Conservation (phyloP, 2,329 filamentous ascomycete genomes). For the Fusarium aywerte region DNA sequence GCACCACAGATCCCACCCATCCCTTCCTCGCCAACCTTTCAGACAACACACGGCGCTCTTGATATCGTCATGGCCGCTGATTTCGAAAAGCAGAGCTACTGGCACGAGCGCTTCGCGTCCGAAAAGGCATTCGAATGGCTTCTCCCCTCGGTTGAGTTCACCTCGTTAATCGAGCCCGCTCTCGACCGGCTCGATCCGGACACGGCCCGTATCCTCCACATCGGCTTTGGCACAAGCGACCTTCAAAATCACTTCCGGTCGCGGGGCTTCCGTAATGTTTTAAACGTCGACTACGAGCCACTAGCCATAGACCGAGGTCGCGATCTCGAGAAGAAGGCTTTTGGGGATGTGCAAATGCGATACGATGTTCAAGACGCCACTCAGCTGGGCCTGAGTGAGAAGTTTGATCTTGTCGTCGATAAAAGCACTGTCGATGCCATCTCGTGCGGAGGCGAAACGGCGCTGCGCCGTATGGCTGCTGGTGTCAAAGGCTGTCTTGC, state of each 20-base stretch:
- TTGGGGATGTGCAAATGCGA: conserved; percentile 57
- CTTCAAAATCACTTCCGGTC: conserved; percentile 59
- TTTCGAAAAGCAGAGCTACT: conserved; percentile 63
- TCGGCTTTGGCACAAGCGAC: conserved; percentile 63
- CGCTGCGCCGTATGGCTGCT: conserved; percentile 53
- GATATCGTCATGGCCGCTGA: conserved; percentile 48
- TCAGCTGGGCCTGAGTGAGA: conserved; percentile 43
- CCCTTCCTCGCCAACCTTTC: conserved; percentile 26
- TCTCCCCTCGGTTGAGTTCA: conserved; percentile 54
- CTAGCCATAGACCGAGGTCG: conserved; percentile 58
- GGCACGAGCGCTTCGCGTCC: conserved; percentile 58
- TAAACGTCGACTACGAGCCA: conserved; percentile 63
- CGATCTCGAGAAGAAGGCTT: conserved; percentile 53
- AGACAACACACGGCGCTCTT: conserved; percentile 14
- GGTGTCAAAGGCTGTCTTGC: conserved; percentile 52
- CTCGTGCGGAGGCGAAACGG: conserved; percentile 56
- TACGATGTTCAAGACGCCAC: conserved; percentile 61
- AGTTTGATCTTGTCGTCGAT: conserved; percentile 59
- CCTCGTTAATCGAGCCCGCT: conserved; percentile 54
- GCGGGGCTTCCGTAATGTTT: conserved; percentile 56
- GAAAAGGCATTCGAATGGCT: conserved; percentile 63
- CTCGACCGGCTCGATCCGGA: conserved; percentile 46
- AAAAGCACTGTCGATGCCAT: conserved; percentile 63
- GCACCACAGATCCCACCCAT: conserved; percentile 41
- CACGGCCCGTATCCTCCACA: conserved; percentile 54